Base-by-base conservation (phyloP, 306 rosid genomes). In the Carpinus viminea region DNA sequence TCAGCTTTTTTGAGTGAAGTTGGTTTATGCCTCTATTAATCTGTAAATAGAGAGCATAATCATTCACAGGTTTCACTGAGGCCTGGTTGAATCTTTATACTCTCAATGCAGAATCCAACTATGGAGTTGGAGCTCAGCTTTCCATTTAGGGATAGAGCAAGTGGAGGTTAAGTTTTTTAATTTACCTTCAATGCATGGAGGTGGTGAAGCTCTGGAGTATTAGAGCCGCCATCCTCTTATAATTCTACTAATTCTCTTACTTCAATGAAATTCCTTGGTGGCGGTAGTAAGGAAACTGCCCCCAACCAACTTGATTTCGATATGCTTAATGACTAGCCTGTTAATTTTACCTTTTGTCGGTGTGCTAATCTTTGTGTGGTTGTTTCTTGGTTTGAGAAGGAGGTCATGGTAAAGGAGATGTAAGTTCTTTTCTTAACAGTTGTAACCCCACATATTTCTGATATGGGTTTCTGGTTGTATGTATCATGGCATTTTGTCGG, bases 11-110 rank as follows among this genome's bases (percentile, higher is more conserved):
- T 72, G 75, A 73, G 45, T 41, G 45, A 81, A 84, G 89, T 85
- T 84, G 80, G 92, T 86, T 85, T 72, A 72, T 80, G 82, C 93
- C 95, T 91, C 95, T 83, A 80, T 87, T 78, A 86, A 64, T 91
- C 98, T 95, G 98, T 92, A 88, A 90, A 91, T 92, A 90, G 98
- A 95, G 98, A 95, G 98, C 92, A 78, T 92, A 87, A 91, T 85
- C 69, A 80, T 95, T 93, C 95, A 78, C 90, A 34, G 92, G 93
- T 88, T 74, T 79, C 75, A 64, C 65, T 73, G 79, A 56, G 74
- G 76, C 95, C 91, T 62, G 85, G 80, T 80, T 88, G 97, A 89
- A 88, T 92, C 79, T 87, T 95, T 95, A 90, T 91, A 85, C 96
- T 89, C 92, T 62, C 85, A n/a, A 73, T 86, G 87, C 99, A 93